phyloP scores from a whole-genome alignment of 2,329 filamentous ascomycete genomes.

The Colletotrichum theobromicola region DNA sequence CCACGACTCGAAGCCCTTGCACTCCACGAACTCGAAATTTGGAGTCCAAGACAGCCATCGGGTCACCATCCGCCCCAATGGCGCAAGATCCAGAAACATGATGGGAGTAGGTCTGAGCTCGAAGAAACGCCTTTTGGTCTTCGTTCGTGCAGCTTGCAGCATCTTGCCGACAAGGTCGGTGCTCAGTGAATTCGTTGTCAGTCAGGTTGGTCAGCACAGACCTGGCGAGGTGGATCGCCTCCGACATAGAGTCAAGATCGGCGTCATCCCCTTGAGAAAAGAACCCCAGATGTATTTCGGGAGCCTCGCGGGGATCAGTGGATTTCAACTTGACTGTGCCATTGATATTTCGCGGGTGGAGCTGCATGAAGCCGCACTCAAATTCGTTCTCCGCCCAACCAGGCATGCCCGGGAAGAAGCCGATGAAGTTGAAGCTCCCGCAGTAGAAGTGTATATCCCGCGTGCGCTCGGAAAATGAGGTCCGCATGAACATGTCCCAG shows the following conservation, averaged over 20 bases:
- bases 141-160: background rate
- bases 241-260: conserved; percentile 42
- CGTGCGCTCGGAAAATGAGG: background rate
- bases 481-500: conserved; percentile 58
- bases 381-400: background rate
- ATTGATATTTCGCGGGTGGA: conserved; percentile 55
- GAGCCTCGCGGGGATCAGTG: conserved; percentile 65
- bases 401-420: background rate
- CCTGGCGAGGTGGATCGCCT: conserved; percentile 23
- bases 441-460: background rate
- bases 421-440: background rate
- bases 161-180: background rate
- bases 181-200: background rate
- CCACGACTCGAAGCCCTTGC: conserved; percentile 63
- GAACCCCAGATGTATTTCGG: conserved; percentile 65
- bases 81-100: conserved; percentile 61
- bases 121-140: background rate
- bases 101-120: conserved; percentile 57
- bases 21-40: conserved; percentile 63
- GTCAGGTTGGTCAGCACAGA: background rate
- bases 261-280: conserved; percentile 54
- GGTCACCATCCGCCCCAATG: conserved; percentile 60
- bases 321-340: conserved; percentile 69
- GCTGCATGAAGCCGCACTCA: conserved; percentile 31
- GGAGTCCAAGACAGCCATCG: conserved; percentile 60